These are phyloP conservation scores for Rhododendron kiyosumense DNA, from an alignment of 148 eudicot genomes.

Conservation along the genomic window DNA sequence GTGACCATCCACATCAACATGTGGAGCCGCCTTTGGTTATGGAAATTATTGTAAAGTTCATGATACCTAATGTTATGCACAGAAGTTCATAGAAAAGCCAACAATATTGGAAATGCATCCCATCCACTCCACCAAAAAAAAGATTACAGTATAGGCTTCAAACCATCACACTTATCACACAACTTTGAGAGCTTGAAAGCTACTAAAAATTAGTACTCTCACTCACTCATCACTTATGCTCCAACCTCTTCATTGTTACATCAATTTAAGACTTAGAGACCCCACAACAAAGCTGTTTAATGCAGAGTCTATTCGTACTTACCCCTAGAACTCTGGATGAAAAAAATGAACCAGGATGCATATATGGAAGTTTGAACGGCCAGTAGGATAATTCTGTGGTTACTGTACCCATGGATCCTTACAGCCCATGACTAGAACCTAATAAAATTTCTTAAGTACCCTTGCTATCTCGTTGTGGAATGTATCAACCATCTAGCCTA, in stretches of 20 bases:
- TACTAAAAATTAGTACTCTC: not conserved
- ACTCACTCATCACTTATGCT: not conserved
- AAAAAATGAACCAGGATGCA: not conserved
- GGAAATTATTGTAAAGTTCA: not conserved
- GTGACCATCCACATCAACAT: too few relatives aligned
- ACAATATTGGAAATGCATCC: not conserved
- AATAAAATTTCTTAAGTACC: not conserved
- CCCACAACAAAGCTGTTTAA: not conserved
- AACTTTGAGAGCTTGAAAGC: not conserved
- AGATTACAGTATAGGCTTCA: not conserved
- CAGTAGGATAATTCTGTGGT: not conserved
- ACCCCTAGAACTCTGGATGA: not conserved
- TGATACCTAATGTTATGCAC: not conserved
- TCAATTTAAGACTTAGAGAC: not conserved
- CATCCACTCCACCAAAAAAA: not conserved
- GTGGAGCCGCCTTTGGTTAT: not conserved
- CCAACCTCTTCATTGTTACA: not conserved
- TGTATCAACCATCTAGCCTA: not conserved
- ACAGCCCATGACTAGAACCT: not conserved
- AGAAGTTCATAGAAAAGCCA: not conserved
- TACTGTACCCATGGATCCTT: not conserved
- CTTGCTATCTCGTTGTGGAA: not conserved
- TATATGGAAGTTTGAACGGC: not conserved
- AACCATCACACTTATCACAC: not conserved
- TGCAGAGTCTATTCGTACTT: not conserved